Conservation (phyloP, 257 asterid genomes). For the Solanum bulbocastanum region DNA sequence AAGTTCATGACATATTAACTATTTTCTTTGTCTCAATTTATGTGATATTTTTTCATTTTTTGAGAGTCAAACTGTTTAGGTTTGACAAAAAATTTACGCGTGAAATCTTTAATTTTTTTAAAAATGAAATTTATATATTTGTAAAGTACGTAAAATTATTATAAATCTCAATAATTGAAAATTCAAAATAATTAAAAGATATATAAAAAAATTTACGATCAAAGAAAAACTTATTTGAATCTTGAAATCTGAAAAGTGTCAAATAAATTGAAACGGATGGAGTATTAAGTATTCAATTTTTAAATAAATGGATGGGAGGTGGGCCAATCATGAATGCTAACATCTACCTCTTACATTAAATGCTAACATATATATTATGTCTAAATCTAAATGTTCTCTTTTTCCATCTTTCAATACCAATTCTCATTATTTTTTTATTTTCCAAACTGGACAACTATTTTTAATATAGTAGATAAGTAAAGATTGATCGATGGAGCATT, state of each 20-base stretch:
- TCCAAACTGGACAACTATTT: not conserved
- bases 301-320: not conserved
- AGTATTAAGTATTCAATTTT: no score
- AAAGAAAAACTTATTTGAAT: no score
- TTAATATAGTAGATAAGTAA: no score
- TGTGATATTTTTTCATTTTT: no score
- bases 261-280: fast-evolving
- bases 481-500: not conserved
- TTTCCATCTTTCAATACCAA: not conserved
- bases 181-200: not conserved
- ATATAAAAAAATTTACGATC: no score
- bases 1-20: no score
- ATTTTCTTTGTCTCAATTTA: not conserved
- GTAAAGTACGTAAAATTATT: not conserved
- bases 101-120: not conserved
- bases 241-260: fast-evolving
- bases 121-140: no score
- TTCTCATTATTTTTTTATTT: not conserved
- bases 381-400: not conserved
- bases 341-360: not conserved
- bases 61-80: not conserved
- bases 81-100: fast-evolving
- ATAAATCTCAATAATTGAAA: not conserved
- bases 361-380: not conserved
- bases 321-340: not conserved